phyloP scores from a whole-genome alignment of 164 flowering plant species.

The Stephania cephalantha region DNA sequence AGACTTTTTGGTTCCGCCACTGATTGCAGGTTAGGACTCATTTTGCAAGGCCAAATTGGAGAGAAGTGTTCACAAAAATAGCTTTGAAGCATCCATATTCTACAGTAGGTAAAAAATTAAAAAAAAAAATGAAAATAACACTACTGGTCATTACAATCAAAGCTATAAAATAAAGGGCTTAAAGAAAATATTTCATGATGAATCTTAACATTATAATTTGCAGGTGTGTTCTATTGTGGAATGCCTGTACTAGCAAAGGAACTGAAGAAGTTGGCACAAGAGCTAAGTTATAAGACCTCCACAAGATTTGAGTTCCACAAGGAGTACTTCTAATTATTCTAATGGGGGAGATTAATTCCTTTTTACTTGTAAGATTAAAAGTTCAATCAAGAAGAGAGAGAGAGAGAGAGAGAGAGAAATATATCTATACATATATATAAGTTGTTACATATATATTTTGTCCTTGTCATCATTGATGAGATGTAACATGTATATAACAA shows the following conservation, averaged over 20 bases:
- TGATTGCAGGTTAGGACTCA: conserved; percentile 83
- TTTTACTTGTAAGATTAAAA: not conserved
- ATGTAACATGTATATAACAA: not conserved
- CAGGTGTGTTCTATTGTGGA: conserved; percentile 98
- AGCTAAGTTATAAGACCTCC: conserved; percentile 65
- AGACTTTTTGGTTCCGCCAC: no score
- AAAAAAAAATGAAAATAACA: no score
- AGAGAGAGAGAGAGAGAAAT: not conserved
- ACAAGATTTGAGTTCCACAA: conserved; percentile 94
- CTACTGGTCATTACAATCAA: not conserved
- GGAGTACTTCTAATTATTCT: conserved; percentile 51
- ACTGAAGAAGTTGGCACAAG: conserved; percentile 57
- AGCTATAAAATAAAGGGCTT: not conserved
- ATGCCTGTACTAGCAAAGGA: conserved; percentile 84
- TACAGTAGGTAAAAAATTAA: conserved; percentile 60
- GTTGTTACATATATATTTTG: not conserved
- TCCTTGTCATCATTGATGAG: not conserved
- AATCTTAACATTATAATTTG: conserved; percentile 10
- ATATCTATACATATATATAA: not conserved
- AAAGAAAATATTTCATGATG: not conserved
- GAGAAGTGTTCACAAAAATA: conserved; percentile 66
- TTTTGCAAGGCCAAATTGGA: conserved; percentile 98
- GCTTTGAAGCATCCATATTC: conserved; percentile 71
- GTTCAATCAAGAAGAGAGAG: not conserved
- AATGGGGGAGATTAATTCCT: not conserved